These are phyloP conservation scores for Fusarium cicatricum DNA, from an alignment of 2,329 filamentous ascomycete species.

Conservation along the genomic window DNA sequence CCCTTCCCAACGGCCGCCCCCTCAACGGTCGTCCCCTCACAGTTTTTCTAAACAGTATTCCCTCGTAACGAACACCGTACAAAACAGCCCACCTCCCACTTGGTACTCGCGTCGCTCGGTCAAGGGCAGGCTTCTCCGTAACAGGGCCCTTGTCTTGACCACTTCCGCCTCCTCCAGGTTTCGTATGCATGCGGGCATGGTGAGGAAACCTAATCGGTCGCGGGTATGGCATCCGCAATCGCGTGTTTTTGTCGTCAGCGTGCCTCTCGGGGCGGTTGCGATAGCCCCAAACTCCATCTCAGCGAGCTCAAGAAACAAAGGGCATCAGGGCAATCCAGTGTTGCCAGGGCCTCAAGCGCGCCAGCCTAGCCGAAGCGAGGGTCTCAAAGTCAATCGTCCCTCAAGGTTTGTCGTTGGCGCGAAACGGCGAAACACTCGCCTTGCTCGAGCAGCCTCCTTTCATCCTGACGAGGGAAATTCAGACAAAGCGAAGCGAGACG, in stretches of 20 bases:
- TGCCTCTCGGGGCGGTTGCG: slow-evolving; percentile 27
- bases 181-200: slow-evolving; percentile 39
- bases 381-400: slow-evolving; percentile 18
- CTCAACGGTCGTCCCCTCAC: slow-evolving; percentile 40
- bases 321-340: slow-evolving; percentile 3
- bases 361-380: slow-evolving; percentile 21
- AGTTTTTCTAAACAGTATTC: slow-evolving; percentile 29
- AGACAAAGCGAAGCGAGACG: slow-evolving; percentile 20
- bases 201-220: slow-evolving; percentile 41
- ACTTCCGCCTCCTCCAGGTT: slow-evolving; percentile 37
- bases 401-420: slow-evolving; percentile 25
- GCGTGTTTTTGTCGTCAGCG: slow-evolving; percentile 43
- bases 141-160: slow-evolving; percentile 17
- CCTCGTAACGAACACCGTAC: slow-evolving; percentile 23
- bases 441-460: slow-evolving; percentile 13
- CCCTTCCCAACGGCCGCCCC: slow-evolving; percentile 42
- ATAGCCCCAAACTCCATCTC: slow-evolving; percentile 20
- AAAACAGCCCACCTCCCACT: slow-evolving; percentile 25
- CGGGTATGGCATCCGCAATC: slow-evolving; percentile 36
- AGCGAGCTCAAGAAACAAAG: slow-evolving; percentile 12
- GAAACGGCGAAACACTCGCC: slow-evolving; percentile 29
- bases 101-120: slow-evolving; percentile 23
- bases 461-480: slow-evolving; percentile 17
- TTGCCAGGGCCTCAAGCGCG: slow-evolving; percentile 11
- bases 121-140: slow-evolving; percentile 23